Conservation (phyloP, 2,329 filamentous ascomycete genomes). For the Lachnellula willkommii region DNA sequence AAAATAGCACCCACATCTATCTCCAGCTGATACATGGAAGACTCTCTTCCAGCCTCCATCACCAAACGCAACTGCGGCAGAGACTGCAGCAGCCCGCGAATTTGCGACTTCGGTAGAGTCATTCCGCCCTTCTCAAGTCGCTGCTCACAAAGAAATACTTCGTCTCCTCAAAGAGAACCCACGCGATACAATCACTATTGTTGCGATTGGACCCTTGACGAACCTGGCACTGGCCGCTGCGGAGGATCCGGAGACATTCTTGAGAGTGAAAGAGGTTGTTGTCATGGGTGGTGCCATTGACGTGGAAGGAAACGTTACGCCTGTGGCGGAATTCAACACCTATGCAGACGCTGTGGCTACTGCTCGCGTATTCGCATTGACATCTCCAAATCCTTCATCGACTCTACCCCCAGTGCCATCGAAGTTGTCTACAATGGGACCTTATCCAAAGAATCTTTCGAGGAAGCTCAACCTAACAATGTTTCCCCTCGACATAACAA, state of each 20-base stretch:
- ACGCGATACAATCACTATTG: slow-evolving; percentile 77
- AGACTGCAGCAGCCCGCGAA: slow-evolving; percentile 30
- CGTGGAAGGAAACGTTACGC: slow-evolving; percentile 74
- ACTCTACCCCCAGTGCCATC: slow-evolving; percentile 70
- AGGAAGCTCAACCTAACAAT: slow-evolving; percentile 61
- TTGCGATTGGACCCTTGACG: slow-evolving; percentile 87
- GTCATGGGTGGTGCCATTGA: slow-evolving; percentile 91
- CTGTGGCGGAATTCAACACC: slow-evolving; percentile 90
- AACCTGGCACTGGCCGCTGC: slow-evolving; percentile 86
- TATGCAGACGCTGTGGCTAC: slow-evolving; percentile 80
- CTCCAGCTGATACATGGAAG: slow-evolving; percentile 69
- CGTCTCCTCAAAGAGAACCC: slow-evolving; percentile 77
- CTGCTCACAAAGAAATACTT: slow-evolving; percentile 84
- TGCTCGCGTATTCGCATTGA: slow-evolving; percentile 71
- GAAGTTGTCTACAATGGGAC: slow-evolving; percentile 45
- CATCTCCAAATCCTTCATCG: slow-evolving; percentile 64
- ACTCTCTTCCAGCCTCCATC: slow-evolving; percentile 53
- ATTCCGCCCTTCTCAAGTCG: slow-evolving; percentile 71
- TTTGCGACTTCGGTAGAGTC: slow-evolving; percentile 36
- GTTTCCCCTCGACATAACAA: slow-evolving; percentile 74
- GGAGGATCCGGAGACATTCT: slow-evolving; percentile 82
- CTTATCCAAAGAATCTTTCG: slow-evolving; percentile 61
- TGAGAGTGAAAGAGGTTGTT: slow-evolving; percentile 82
- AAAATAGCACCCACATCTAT: slow-evolving; percentile 63
- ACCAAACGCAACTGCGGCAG: slow-evolving; percentile 43